Conservation (phyloP, 768 basidiomycete genomes). For the Polyporus arcularius region DNA sequence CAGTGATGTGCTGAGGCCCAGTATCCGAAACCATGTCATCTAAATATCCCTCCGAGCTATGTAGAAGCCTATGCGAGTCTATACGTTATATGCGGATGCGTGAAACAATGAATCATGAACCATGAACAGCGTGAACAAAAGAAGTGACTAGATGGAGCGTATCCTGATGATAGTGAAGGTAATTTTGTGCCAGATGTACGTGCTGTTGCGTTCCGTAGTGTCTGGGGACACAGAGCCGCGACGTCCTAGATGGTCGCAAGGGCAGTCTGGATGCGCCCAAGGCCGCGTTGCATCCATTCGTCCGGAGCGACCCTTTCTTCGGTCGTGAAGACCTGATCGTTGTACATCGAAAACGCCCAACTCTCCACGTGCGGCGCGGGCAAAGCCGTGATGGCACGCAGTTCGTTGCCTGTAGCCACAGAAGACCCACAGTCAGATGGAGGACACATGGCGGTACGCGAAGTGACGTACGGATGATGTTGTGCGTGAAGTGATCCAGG, state of each 20-base stretch:
- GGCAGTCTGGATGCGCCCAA: conserved; percentile 42
- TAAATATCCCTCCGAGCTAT: neutral
- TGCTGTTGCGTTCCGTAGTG: neutral
- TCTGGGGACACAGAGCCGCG: neutral
- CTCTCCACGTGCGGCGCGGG: conserved; percentile 56
- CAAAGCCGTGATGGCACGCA: conserved; percentile 61
- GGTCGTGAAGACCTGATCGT: conserved; percentile 54
- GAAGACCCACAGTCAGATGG: conserved; percentile 3
- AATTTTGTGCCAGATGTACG: neutral
- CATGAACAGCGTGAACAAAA: neutral
- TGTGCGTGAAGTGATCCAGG: conserved; percentile 70
- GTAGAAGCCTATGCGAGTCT: conserved; percentile 6
- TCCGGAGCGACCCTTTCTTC: conserved; percentile 49
- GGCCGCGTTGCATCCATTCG: conserved; percentile 59
- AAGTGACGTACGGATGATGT: conserved; percentile 56
- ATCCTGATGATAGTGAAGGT: neutral
- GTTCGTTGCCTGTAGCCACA: conserved; percentile 48
- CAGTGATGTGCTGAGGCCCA: neutral
- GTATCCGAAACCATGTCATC: neutral
- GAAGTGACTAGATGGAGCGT: neutral
- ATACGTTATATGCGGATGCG: neutral
- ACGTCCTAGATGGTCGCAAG: conserved; percentile 15
- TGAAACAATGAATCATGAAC: neutral
- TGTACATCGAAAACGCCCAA: conserved; percentile 64
- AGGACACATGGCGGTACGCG: neutral